phyloP scores from a whole-genome alignment of 225 moss, liverwort and hornwort species.

The Straminergon stramineum region DNA sequence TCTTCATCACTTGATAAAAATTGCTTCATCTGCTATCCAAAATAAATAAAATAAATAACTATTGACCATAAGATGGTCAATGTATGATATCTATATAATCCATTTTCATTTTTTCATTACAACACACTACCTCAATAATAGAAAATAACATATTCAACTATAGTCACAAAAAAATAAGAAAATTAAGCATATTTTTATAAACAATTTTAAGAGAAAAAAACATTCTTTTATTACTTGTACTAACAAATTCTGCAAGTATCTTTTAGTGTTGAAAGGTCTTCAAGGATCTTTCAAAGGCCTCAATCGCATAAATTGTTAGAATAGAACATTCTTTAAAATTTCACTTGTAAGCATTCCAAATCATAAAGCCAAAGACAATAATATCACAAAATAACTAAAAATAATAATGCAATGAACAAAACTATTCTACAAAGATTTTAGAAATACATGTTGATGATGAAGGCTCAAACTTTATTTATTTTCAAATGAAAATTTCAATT shows the following conservation, averaged over 20 bases:
- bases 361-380: not conserved
- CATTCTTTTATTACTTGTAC: not conserved
- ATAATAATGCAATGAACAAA: not conserved
- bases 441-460: not conserved
- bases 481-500: too few relatives aligned
- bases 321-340: not conserved
- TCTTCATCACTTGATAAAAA: not conserved
- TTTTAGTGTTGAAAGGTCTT: not conserved
- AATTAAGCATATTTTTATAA: too few relatives aligned
- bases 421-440: not conserved
- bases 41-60: not conserved
- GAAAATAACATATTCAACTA: not conserved
- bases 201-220: too few relatives aligned
- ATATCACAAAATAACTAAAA: not conserved
- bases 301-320: accelerated
- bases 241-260: not conserved
- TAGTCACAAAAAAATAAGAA: too few relatives aligned
- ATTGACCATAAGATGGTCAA: not conserved
- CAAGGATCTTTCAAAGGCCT: not conserved
- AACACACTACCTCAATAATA: not conserved
- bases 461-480: not conserved
- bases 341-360: not conserved
- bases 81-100: too few relatives aligned
- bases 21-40: not conserved
- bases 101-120: not conserved